phyloP scores from a whole-genome alignment of 2,329 filamentous ascomycete species.

The Colletotrichum falcatum region DNA sequence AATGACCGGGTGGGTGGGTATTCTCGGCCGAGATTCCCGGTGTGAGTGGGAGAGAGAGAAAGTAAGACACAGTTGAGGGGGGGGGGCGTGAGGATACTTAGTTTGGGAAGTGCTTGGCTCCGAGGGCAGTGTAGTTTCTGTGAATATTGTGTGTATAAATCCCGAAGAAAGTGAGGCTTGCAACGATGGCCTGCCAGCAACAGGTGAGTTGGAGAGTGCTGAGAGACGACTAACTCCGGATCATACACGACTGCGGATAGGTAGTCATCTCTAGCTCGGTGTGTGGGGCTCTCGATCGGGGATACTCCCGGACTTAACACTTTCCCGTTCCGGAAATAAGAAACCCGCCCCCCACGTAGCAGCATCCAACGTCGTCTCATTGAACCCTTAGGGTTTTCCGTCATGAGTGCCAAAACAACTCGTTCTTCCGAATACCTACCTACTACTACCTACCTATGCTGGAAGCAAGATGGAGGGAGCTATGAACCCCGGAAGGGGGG shows the following conservation, averaged over 20 bases:
- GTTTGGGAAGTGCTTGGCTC: not conserved
- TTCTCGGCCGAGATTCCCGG: constrained; percentile 1
- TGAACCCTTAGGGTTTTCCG: not conserved
- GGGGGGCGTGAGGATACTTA: not conserved
- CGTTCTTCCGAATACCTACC: not conserved
- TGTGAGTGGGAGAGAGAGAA: not conserved
- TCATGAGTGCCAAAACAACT: not conserved
- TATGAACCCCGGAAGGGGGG: no score
- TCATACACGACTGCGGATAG: no score
- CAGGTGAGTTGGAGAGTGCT: not conserved
- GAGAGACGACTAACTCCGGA: not conserved
- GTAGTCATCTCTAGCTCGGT: not conserved
- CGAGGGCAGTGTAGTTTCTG: not conserved
- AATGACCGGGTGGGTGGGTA: not conserved
- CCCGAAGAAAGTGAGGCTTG: not conserved
- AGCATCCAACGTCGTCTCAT: constrained; percentile 10
- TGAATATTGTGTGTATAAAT: not conserved
- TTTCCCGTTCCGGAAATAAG: constrained; percentile 3
- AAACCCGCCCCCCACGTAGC: not conserved
- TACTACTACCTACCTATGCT: not conserved
- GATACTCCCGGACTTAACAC: constrained; percentile 1
- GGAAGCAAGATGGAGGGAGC: not conserved
- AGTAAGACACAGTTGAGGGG: not conserved
- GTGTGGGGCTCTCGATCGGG: not conserved
- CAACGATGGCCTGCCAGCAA: not conserved